These are phyloP conservation scores for Galerina marginata DNA, from an alignment of 768 basidiomycete species.

Conservation along the genomic window DNA sequence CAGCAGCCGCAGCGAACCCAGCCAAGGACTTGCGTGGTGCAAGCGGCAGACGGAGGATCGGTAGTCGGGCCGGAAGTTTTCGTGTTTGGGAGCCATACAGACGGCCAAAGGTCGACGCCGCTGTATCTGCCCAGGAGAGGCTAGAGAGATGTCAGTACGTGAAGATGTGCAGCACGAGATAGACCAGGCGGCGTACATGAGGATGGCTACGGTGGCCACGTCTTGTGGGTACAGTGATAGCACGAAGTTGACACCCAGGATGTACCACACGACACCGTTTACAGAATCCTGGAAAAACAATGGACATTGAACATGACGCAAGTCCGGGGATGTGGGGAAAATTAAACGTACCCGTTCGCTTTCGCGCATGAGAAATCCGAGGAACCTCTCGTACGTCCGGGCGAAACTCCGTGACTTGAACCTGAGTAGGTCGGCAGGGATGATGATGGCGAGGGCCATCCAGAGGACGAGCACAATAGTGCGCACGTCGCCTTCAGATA, in stretches of 20 bases:
- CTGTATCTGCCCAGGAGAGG: slow-evolving; percentile 95
- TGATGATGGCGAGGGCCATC: slow-evolving; percentile 68
- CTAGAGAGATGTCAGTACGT: slow-evolving; percentile 42
- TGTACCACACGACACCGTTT: slow-evolving; percentile 92
- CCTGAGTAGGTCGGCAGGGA: slow-evolving; percentile 78
- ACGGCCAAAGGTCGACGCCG: slow-evolving; percentile 92
- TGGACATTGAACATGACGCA: not conserved
- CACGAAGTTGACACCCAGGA: slow-evolving; percentile 82
- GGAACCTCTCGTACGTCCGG: slow-evolving; percentile 65
- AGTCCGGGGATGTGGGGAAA: not conserved
- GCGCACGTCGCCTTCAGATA: slow-evolving; percentile 64
- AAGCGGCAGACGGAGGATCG: slow-evolving; percentile 64
- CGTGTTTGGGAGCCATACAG: slow-evolving; percentile 76
- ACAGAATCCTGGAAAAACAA: slow-evolving; percentile 53
- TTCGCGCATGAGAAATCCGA: slow-evolving; percentile 91
- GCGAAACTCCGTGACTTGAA: slow-evolving; percentile 70
- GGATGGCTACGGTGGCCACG: slow-evolving; percentile 86
- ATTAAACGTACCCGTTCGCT: slow-evolving; percentile 67
- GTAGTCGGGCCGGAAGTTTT: slow-evolving; percentile 44
- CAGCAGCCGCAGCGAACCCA: slow-evolving; percentile 77
- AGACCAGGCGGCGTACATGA: slow-evolving; percentile 65
- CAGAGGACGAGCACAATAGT: slow-evolving; percentile 67
- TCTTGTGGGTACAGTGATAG: slow-evolving; percentile 82
- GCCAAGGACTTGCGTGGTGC: slow-evolving; percentile 86
- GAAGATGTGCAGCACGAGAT: not conserved